Conservation (phyloP, 192 early-diverging fungal genomes). For the Mortierella alpina region DNA sequence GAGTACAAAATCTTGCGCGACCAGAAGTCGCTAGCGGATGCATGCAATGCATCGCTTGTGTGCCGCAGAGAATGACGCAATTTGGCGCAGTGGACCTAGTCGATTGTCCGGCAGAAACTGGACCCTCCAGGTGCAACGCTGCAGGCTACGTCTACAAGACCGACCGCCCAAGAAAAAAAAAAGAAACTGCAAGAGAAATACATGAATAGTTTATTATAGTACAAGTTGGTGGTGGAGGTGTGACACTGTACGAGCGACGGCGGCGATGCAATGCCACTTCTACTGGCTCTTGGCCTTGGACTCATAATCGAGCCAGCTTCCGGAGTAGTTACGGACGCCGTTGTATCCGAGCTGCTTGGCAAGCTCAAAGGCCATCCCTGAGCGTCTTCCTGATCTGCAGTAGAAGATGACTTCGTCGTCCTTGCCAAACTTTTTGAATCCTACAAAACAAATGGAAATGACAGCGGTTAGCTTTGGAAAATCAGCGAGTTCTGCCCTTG, state of each 20-base stretch:
- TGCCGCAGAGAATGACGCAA: too few relatives aligned
- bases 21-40: too few relatives aligned
- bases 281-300: conserved; percentile 49
- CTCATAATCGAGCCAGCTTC: conserved; percentile 63
- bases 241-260: too few relatives aligned
- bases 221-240: background rate
- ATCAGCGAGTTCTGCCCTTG: too few relatives aligned
- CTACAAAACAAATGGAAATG: conserved; percentile 1
- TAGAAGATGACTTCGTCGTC: conserved; percentile 72
- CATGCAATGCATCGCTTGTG: too few relatives aligned
- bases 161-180: too few relatives aligned
- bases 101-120: too few relatives aligned
- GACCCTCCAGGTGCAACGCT: too few relatives aligned
- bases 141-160: too few relatives aligned
- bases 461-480: background rate
- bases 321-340: conserved; percentile 60
- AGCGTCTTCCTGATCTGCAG: conserved; percentile 75
- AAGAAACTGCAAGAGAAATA: background rate
- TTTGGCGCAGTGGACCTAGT: too few relatives aligned
- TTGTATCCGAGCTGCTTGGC: conserved; percentile 65
- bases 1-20: too few relatives aligned
- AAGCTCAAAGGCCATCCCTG: conserved; percentile 68
- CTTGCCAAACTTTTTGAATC: conserved; percentile 68
- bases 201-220: conserved; percentile 6
- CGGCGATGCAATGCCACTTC: background rate